Evolutionary conservation across 2,329 filamentous ascomycete genomes (phyloP), one percentile per base, ranked within the genome.

Genomic region (Celoporthe dispersa): DNA sequence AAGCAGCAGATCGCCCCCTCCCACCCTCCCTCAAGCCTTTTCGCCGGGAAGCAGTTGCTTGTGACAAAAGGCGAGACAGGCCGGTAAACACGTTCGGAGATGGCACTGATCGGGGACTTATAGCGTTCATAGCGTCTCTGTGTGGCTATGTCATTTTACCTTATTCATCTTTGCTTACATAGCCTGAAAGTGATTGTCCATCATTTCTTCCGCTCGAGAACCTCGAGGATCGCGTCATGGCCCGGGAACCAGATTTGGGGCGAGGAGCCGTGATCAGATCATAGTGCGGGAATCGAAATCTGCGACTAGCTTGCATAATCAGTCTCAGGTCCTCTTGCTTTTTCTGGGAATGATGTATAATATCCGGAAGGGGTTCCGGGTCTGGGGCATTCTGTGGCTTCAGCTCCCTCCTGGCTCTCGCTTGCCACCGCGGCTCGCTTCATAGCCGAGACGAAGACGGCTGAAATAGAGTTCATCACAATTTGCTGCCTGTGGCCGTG

Each of bases 391-490:
- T 57, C 6, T 33, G 25, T 14, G 53, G 53, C 53, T 57, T 19
- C 28, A 31, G 53, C 53, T 57, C 7, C 22, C 44, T 48, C 44
- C 25, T 31, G 53, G 28, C 53, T 33, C 3, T 19, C 25, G 25
- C 28, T 57, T 28, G 25, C 25, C 28, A 57, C 14, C 25, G 12
- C 25, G 6, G n/a, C 14, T 28, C 22, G 37, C 39, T 57, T 57
- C 53, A 9, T 31, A 19, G 28, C 53, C 53, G 60, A 63, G 39
- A 41, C 35, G 59, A n/a, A 57, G 33, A 61, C 33, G 60, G 39
- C 60, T 41, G 22, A 37, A 39, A 61, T 37, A 37, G 35, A 37
- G 59, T 57, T 57, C 53, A 57, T 19, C 25, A 31, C 25, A 31
- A 19, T 57, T 8, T 57, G 25, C 14, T 60, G 16, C 11, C 31